A percentile compares a stretch with the other conserved stretches of the same genome.
Conservation (phyloP, 371 early-diverging fungal species). For the Blakeslea trispora region DNA sequence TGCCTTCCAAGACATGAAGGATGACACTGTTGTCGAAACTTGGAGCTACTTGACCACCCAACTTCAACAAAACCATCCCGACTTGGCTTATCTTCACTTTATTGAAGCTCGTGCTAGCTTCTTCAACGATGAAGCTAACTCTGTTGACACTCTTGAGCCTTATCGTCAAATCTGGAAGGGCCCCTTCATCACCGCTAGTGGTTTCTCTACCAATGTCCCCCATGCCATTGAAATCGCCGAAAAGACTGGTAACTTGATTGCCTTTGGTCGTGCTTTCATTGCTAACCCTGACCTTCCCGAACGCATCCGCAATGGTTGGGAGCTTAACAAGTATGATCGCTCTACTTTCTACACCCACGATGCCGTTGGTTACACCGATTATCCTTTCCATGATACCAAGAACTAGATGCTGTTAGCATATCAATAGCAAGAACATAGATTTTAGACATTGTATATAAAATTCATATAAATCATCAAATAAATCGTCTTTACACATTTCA, state of each 20-base stretch:
- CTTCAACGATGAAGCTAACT: not conserved
- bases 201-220: constrained; percentile 14
- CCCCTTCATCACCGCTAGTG: constrained; percentile 28
- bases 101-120: constrained; percentile 30
- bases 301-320: constrained; percentile 28
- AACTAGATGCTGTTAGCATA: not conserved
- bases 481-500: too few species aligned
- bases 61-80: constrained; percentile 22
- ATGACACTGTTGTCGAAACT: constrained; percentile 29
- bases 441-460: too few species aligned
- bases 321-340: constrained; percentile 30
- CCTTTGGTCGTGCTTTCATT: constrained; percentile 37
- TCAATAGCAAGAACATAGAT: too few species aligned
- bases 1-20: constrained; percentile 26
- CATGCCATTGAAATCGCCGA: constrained; percentile 27
- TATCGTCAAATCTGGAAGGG: constrained; percentile 36
- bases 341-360: constrained; percentile 24
- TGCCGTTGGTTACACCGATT: constrained; percentile 30
- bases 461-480: too few species aligned
- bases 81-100: constrained; percentile 31
- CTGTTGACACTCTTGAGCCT: constrained; percentile 17
- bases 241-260: constrained; percentile 28
- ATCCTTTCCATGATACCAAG: constrained; percentile 28
- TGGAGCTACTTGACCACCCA: constrained; percentile 25
- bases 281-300: constrained; percentile 41